Base-by-base conservation (phyloP, 2,329 filamentous ascomycete genomes). In the Ascosphaera apis region DNA sequence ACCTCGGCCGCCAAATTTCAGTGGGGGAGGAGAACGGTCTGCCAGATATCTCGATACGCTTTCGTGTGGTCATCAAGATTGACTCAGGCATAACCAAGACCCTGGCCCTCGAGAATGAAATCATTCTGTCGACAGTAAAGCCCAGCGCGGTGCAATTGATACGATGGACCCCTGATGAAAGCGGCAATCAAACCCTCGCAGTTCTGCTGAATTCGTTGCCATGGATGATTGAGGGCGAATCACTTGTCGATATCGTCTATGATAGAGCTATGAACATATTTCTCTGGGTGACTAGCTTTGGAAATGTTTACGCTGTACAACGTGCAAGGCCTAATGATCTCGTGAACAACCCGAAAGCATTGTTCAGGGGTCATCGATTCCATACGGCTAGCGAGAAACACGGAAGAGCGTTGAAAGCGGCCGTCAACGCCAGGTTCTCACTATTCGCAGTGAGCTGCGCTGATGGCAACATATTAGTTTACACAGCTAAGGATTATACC, bases 81-180 rank as follows among this genome's bases (percentile, higher is more conserved):
- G 88, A 98, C 55, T 88, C 88, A 2, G 88, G 88, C 2, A 93
- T 98, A 46, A 74, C 75, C 45, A 80, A 75, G 47, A 82, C 80
- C 8, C 60, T 95, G 37, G 86, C 88, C 2, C 65, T 95, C 15
- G 88, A 95, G 44, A 81, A 92, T 38, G 88, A 95, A 53, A 62
- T 98, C 30, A 66, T 95, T 15, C 84, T 98, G 36, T 81, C 88
- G 3, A 98, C 88, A 0, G 66, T 72, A 39, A 92, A 88, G 49
- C 88, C 88, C 3, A 76, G 84, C 0, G 86, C 88, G n/a, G 72
- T 95, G 12, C 88, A 98, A 54, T 93, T 84, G 56, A 95, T 98
- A 45, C 72, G 79, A 39, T 98, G 88, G 88, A 78, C 76, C 0
- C 79, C 84, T 1, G 84, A 92, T 51, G 76, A 67, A 43, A 69